phyloP scores from a whole-genome alignment of 1,284 basidiomycete genomes.

The Irpex lacteus region DNA sequence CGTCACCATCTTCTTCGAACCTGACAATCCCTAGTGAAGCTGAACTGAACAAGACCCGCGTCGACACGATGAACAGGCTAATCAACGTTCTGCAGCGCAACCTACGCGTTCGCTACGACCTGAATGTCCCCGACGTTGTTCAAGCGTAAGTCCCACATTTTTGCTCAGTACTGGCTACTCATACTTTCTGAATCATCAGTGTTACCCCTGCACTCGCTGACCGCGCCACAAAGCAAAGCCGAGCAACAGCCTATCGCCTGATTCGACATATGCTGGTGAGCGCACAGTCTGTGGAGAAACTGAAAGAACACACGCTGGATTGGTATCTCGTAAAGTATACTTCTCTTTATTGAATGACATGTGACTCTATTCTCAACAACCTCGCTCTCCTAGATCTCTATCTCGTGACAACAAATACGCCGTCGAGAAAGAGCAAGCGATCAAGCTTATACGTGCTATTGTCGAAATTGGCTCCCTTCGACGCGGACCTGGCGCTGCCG shows the following conservation, averaged over 20 bases:
- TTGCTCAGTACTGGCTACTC: not conserved
- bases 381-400: slow-evolving; percentile 56
- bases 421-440: slow-evolving; percentile 91
- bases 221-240: slow-evolving; percentile 65
- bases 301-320: slow-evolving; percentile 69
- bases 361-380: not conserved
- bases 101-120: slow-evolving; percentile 74
- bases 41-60: slow-evolving; percentile 54
- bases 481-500: slow-evolving; percentile 39
- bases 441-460: slow-evolving; percentile 87
- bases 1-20: slow-evolving; percentile 42
- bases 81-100: slow-evolving; percentile 72
- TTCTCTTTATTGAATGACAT: not conserved
- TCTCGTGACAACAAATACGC: slow-evolving; percentile 82
- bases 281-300: slow-evolving; percentile 55
- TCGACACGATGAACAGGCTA: slow-evolving; percentile 66
- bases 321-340: slow-evolving; percentile 86
- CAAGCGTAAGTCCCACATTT: slow-evolving; percentile 52
- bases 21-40: slow-evolving; percentile 32
- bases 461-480: slow-evolving; percentile 69
- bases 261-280: slow-evolving; percentile 81
- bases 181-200: slow-evolving; percentile 34
- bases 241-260: slow-evolving; percentile 86
- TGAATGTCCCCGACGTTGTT: slow-evolving; percentile 70
- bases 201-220: slow-evolving; percentile 79